Evolutionary conservation across 2,329 filamentous ascomycete genomes (phyloP).

Genomic region (Paradendryphiella salina): DNA sequence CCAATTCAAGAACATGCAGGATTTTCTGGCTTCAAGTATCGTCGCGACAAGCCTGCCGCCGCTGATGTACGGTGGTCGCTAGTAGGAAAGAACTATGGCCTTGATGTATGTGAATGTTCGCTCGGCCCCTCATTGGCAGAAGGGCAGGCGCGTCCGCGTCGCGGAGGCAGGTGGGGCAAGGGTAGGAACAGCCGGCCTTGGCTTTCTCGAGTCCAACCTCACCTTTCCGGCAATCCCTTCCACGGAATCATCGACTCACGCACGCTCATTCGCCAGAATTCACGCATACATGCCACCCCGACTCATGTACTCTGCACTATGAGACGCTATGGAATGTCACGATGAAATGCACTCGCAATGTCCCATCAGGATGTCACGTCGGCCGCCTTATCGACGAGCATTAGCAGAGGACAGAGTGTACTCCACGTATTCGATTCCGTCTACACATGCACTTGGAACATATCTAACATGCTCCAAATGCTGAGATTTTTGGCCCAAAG

Average conservation of each 20-base stretch:
- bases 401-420: neutral
- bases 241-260: conserved; percentile 7
- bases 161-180: conserved; percentile 18
- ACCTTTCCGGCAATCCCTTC: conserved; percentile 18
- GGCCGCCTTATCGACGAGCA: neutral
- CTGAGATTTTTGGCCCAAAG: neutral
- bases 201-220: conserved; percentile 21
- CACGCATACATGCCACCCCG: neutral
- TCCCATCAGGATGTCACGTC: conserved; percentile 2
- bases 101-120: conserved; percentile 5
- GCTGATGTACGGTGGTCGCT: too few relatives aligned
- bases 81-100: neutral
- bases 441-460: conserved; percentile 10
- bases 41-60: neutral
- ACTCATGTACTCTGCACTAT: neutral
- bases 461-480: conserved; percentile 11
- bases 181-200: conserved; percentile 17
- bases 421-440: conserved; percentile 8
- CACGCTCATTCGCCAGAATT: conserved; percentile 1
- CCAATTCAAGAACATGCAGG: too few relatives aligned
- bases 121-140: conserved; percentile 13
- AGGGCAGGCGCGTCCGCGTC: conserved; percentile 22
- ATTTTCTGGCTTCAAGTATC: neutral
- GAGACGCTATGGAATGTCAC: neutral
- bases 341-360: neutral